Evolutionary conservation across 163 green algal species (phyloP), one percentile per base, ranked within the genome.

Genomic region (Scenedesmus sp.): DNA sequence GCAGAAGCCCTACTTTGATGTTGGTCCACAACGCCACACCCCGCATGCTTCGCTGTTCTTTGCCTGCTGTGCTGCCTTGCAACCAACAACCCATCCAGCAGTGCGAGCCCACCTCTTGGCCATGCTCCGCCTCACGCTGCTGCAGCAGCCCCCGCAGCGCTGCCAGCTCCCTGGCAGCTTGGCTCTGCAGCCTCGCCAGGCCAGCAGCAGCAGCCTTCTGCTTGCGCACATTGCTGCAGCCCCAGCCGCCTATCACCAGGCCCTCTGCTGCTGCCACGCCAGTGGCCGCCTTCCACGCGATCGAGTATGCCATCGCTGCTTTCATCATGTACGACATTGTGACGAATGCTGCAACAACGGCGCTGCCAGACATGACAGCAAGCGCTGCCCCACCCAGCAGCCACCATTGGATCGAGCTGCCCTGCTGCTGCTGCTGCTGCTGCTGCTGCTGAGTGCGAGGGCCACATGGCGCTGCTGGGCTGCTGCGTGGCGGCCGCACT

Each of bases 201-300:
- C 81, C 73, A n/a, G 53, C 87, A 61, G 87, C 42, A 33, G 22
- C 51, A 43, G 87, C 87, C 46, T 85, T 46, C 49, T 84, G 20
- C 26, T 35, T 42, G 22, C 78, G 73, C 40, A 86, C 78, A 51
- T 5, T 87, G 40, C 53, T 87, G 42, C 44, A 79, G 35, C 87
- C 61, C 88, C 88, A 92, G 33, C 80, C 73, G n/a, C 88, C 88
- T 12, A 92, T 24, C 5, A 81, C 88, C 59, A 92, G 49, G 33
- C 88, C 88, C 81, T 92, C 80, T 61, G 65, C 88, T 35, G 80
- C 88, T 42, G 88, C 88, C 35, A 92, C 88, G 46, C 88, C 88
- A 24, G 88, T 85, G 30, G 88, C 88, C 10, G 88, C 88, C 26
- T 88, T 92, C 88, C 88, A 92, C 2, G 88, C 88, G 3, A 89